Evolutionary conservation across 345 rosid species (phyloP).

Genomic region (Camelina sativa): DNA sequence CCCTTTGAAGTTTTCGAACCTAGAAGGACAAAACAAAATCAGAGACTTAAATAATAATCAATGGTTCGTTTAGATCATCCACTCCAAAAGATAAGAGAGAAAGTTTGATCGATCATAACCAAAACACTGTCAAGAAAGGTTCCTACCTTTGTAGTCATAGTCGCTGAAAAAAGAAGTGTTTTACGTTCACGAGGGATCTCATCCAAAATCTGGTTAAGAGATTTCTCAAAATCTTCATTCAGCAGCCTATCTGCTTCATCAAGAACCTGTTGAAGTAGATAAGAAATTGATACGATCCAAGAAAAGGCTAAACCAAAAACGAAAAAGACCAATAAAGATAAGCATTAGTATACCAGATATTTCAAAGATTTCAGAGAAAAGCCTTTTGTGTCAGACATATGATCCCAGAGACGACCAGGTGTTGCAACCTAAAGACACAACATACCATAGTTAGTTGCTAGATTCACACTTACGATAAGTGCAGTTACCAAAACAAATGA

Average conservation of each 20-base stretch:
- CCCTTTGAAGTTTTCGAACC: conserved; percentile 94
- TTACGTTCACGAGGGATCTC: conserved; percentile 69
- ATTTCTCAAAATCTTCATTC: conserved; percentile 93
- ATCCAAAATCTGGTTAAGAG: conserved; percentile 76
- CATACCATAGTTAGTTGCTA: conserved; percentile 3
- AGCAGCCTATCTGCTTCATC: conserved; percentile 97
- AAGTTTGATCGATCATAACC: neutral
- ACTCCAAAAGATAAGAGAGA: neutral
- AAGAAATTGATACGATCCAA: neutral
- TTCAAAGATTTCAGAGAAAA: conserved; percentile 79
- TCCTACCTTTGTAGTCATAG: conserved; percentile 92
- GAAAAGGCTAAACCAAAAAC: conserved; percentile 5
- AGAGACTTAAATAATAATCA: conserved; percentile 20
- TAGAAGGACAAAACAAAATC: conserved; percentile 41
- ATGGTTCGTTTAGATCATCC: conserved; percentile 21
- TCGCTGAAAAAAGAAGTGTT: conserved; percentile 94
- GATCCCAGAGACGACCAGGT: conserved; percentile 97
- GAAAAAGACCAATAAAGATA: neutral
- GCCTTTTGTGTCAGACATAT: conserved; percentile 83
- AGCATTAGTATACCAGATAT: conserved; percentile 62
- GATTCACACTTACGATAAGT: neutral
- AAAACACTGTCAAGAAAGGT: conserved; percentile 9
- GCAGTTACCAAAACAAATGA: neutral
- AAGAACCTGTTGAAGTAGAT: conserved; percentile 58
- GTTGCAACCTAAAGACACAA: conserved; percentile 71